Conservation (phyloP, 2,329 filamentous ascomycete genomes). For the Zalaria sp. region DNA sequence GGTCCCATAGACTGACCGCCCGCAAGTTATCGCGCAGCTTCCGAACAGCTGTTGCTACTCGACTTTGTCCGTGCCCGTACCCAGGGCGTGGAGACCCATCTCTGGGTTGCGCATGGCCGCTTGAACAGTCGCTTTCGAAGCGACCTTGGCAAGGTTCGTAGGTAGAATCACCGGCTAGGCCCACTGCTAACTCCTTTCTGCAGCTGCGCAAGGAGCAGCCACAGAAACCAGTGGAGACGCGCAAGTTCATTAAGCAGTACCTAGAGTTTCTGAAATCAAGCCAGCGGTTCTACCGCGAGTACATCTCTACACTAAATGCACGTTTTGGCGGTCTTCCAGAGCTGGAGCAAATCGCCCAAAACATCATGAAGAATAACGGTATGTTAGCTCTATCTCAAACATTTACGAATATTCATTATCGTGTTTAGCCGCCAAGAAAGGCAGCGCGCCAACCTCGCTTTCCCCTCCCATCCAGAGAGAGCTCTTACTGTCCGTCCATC, state of each 20-base stretch:
- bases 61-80: constrained; percentile 53
- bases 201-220: constrained; percentile 36
- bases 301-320: constrained; percentile 61
- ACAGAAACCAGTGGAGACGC: constrained; percentile 46
- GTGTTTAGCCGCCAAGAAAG: not conserved
- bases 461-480: not conserved
- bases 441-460: not conserved
- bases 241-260: constrained; percentile 73
- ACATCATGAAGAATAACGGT: constrained; percentile 10
- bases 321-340: constrained; percentile 43
- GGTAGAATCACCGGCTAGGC: constrained; percentile 9
- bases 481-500: constrained; percentile 44
- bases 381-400: not conserved
- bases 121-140: constrained; percentile 70
- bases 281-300: constrained; percentile 77
- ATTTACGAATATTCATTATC: no score
- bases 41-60: constrained; percentile 56
- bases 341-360: constrained; percentile 40
- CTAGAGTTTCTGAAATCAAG: constrained; percentile 74
- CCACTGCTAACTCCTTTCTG: not conserved
- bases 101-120: constrained; percentile 68
- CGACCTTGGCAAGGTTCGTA: constrained; percentile 40
- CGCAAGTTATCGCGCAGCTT: constrained; percentile 51
- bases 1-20: not conserved
- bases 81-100: constrained; percentile 50